Conservation (phyloP, 2,329 filamentous ascomycete species). For the Ophiostoma tasmaniense region DNA sequence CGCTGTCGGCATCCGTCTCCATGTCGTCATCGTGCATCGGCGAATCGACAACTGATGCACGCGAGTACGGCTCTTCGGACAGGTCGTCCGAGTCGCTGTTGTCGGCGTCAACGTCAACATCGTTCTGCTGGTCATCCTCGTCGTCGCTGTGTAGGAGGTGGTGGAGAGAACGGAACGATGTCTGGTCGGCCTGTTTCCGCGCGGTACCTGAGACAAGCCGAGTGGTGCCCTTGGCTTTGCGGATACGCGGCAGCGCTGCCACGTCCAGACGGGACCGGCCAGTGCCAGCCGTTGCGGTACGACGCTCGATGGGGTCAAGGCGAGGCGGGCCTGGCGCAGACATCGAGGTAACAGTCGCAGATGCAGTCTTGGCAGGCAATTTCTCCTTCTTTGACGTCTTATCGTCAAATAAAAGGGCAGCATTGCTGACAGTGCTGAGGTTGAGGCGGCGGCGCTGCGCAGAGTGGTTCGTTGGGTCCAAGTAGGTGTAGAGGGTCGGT, state of each 20-base stretch:
- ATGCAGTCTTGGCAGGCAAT: background rate
- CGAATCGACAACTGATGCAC: conserved; percentile 7
- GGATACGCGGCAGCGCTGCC: conserved; percentile 62
- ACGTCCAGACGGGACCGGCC: conserved; percentile 41
- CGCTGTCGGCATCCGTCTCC: conserved; percentile 64
- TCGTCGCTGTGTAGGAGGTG: conserved; percentile 68
- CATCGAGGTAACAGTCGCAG: background rate
- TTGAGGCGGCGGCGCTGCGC: conserved; percentile 74
- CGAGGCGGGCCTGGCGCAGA: background rate
- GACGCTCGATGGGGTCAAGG: conserved; percentile 50
- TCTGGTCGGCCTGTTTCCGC: conserved; percentile 49
- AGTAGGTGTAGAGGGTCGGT: conserved; percentile 67
- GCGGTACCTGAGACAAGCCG: conserved; percentile 36
- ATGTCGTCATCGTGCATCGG: conserved; percentile 48
- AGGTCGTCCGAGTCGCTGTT: conserved; percentile 48
- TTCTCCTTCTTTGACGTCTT: conserved; percentile 26
- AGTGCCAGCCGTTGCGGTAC: conserved; percentile 32
- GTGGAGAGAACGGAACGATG: conserved; percentile 64
- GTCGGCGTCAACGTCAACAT: conserved; percentile 37
- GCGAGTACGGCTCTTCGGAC: conserved; percentile 77
- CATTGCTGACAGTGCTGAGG: conserved; percentile 57
- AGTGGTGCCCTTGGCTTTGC: conserved; percentile 54
- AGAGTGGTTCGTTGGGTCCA: conserved; percentile 72
- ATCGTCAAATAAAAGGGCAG: conserved; percentile 36
- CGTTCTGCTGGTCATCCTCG: conserved; percentile 81